Base-by-base conservation (phyloP, 1,284 basidiomycete genomes). In the Porodaedalea pini region DNA sequence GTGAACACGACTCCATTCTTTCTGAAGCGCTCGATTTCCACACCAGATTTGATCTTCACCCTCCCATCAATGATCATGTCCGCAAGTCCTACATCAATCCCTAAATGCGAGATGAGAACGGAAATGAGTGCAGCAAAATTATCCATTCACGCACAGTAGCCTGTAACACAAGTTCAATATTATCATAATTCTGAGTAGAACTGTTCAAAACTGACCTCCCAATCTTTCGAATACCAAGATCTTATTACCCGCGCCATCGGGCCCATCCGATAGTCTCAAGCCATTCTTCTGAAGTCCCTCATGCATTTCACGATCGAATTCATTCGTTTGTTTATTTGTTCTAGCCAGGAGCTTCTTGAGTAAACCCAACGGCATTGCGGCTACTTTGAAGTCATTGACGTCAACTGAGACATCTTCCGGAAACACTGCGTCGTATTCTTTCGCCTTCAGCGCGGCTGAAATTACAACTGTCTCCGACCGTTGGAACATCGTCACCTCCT, bases 381-480 rank as follows among this genome's bases (percentile, higher is more conserved):
- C 67, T 41, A 70, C 67, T 59, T 72, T 73, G 54, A 82, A 70
- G 66, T 84, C 80, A 27, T 73, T 71, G 4, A 76, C 66, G 3
- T 76, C 73, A 1, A 69, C 61, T 1, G 78, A 74, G 4, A 73
- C 70, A 19, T 69, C 72, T 54, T 75, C 71, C n/a, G 74, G 73
- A 73, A 68, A 72, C 81, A 2, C 65, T 56, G 4, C 49, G 43
- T 34, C 64, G 62, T 39, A 74, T 56, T 68, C 72, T 81, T 2
- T 65, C 56, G 3, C 48, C 45, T 69, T 64, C 51, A 54, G 68
- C 43, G 68, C 63, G 36, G 64, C 71, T 43, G 63, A 59, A 4
- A 75, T 67, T 8, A 56, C 54, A 17, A 39, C 45, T 8, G 74
- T 75, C 4, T 66, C 64, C 4, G 71, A 72, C 3, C 75, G 70